Evolutionary conservation across 805 yeast genomes (phyloP).

Genomic region (Candida maltosa): DNA sequence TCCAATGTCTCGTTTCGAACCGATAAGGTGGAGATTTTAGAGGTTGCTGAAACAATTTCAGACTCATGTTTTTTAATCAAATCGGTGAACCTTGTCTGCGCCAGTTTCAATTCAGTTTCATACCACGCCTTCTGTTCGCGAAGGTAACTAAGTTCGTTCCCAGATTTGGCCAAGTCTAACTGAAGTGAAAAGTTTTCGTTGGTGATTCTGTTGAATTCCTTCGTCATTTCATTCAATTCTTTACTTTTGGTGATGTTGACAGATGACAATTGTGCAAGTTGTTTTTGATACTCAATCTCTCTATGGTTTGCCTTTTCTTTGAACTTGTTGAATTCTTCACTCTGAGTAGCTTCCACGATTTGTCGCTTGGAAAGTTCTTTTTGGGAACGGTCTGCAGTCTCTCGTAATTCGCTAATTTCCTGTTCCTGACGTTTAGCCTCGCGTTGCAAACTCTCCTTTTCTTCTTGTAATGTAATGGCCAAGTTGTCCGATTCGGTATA

Average conservation of each 20-base stretch:
- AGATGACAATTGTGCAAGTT: conserved; percentile 25
- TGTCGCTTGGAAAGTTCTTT: too few relatives aligned
- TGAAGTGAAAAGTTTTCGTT: conserved; percentile 35
- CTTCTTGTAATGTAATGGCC: conserved; percentile 17
- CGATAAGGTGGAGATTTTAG: conserved; percentile 24
- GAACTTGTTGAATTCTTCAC: conserved; percentile 10
- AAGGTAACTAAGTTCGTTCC: conserved; percentile 31
- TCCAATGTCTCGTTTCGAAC: conserved; percentile 22
- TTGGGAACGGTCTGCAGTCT: conserved; percentile 12
- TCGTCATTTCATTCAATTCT: conserved; percentile 30
- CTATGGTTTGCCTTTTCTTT: conserved; percentile 19
- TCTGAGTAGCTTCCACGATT: conserved; percentile 10
- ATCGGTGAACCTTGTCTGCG: conserved; percentile 35
- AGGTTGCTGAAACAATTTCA: conserved; percentile 27
- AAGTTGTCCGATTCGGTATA: conserved; percentile 16
- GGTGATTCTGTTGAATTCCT: conserved; percentile 33
- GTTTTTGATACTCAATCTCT: conserved; percentile 22
- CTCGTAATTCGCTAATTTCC: conserved; percentile 12
- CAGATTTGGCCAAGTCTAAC: conserved; percentile 29
- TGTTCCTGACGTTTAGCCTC: conserved; percentile 11
- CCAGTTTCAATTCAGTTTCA: conserved; percentile 31
- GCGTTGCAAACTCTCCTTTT: conserved; percentile 12
- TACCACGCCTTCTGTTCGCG: conserved; percentile 38
- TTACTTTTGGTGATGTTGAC: conserved; percentile 35
- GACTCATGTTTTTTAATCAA: conserved; percentile 36